Base-by-base conservation (phyloP, 305 asterid species). In the Withania somnifera region DNA sequence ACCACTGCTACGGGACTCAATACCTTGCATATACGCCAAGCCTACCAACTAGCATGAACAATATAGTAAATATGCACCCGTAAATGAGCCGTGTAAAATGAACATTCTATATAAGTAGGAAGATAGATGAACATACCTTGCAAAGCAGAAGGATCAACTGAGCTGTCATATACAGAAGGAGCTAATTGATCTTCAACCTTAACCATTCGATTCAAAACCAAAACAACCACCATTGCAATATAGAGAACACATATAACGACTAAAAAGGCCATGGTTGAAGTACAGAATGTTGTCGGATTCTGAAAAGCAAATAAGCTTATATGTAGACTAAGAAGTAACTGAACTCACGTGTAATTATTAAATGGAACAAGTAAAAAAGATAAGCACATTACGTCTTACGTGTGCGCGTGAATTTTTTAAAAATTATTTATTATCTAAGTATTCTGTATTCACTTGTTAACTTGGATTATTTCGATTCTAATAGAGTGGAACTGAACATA, bases 111-210 rank as follows among this genome's bases (percentile, higher is more conserved):
- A 15, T 3, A 26, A 26, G 79, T 8, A 47, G 22, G 17, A 15
- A 75, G 45, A 71, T 13, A 11, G 34, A 51, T 20, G 63, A 58
- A 32, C 26, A 56, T 69, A 71, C 81, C 66, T 11, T 58, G 84
- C 10, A 84, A 60, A 24, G 40, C 32, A 22, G 87, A 81, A 66
- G 83, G 85, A 50, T 20, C 83, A 77, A 67, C 32, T 24, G 83
- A 32, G 61, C 19, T 22, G 60, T 57, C 82, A 45, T 79, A 61
- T 11, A 17, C 69, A 22, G 79, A 52, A 69, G 64, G 68, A 50
- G 80, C 10, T n/a, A 58, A 79, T 19, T 57, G 67, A 20, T 84
- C 84, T 77, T 64, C 80, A 83, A 84, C 58, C 68, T 84, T 84
- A 63, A 81, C 66, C 15, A 56, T 83, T 81, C 54, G 68, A 50